Evolutionary conservation across 2,329 filamentous ascomycete species (phyloP).

Genomic region (Cadophora sp.): DNA sequence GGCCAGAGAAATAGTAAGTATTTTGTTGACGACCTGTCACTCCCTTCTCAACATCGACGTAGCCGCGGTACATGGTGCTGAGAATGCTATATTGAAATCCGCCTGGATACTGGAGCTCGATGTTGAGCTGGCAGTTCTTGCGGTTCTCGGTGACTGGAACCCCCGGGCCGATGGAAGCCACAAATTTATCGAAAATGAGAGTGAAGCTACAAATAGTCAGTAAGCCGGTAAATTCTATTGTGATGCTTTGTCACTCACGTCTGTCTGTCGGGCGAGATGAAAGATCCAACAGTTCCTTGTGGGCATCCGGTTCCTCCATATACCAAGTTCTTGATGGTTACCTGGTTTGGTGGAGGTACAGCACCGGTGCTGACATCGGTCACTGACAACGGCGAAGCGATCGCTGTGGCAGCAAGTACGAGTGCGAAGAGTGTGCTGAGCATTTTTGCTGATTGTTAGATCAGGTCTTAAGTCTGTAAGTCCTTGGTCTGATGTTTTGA

Average conservation of each 20-base stretch:
- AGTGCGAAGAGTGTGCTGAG: slow-evolving; percentile 26
- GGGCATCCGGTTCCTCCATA: slow-evolving; percentile 36
- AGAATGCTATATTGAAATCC: slow-evolving; percentile 13
- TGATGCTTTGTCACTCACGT: slow-evolving; percentile 24
- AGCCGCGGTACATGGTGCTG: slow-evolving; percentile 14
- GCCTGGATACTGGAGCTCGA: slow-evolving; percentile 12
- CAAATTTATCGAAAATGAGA: slow-evolving; percentile 36
- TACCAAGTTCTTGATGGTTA: slow-evolving; percentile 31
- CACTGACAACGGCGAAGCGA: slow-evolving; percentile 22
- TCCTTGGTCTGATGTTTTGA: slow-evolving; percentile 13
- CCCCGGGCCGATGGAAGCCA: slow-evolving; percentile 14
- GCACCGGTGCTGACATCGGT: slow-evolving; percentile 4
- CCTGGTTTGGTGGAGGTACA: slow-evolving; percentile 22
- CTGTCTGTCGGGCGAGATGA: slow-evolving; percentile 32
- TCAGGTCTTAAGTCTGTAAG: neutral
- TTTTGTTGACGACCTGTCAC: slow-evolving; percentile 10
- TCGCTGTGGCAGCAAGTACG: slow-evolving; percentile 27
- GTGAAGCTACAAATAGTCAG: slow-evolving; percentile 30
- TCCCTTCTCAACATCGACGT: slow-evolving; percentile 11
- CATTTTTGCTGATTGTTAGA: slow-evolving; percentile 23
- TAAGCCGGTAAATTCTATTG: neutral
- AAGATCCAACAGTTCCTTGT: slow-evolving; percentile 30
- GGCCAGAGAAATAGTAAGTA: slow-evolving; percentile 14
- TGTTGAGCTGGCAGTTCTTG: slow-evolving; percentile 22
- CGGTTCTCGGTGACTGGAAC: slow-evolving; percentile 15